These are phyloP conservation scores for Candida dubliniensis DNA, from an alignment of 1,139 yeast species.

Conservation along the genomic window DNA sequence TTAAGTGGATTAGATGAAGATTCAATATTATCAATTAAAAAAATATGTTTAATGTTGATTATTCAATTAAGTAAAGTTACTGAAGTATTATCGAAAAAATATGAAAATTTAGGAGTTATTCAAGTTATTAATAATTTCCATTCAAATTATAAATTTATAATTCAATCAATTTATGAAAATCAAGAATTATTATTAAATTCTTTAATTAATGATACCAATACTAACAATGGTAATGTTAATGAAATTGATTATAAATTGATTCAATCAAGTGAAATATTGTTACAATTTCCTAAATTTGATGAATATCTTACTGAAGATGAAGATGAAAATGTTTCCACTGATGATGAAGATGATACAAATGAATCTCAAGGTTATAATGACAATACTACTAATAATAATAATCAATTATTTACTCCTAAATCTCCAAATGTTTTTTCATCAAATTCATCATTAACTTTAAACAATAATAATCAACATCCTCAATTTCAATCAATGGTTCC, in stretches of 20 bases:
- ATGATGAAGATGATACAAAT: slow-evolving; percentile 9
- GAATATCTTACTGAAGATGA: slow-evolving; percentile 10
- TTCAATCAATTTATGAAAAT: slow-evolving; percentile 28
- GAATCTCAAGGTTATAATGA: slow-evolving; percentile 8
- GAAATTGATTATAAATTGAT: slow-evolving; percentile 20
- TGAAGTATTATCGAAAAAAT: slow-evolving; percentile 56
- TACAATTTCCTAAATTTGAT: slow-evolving; percentile 26
- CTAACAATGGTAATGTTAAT: too few species aligned
- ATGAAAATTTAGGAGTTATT: slow-evolving; percentile 44
- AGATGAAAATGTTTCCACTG: slow-evolving; percentile 9
- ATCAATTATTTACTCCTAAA: slow-evolving; percentile 27
- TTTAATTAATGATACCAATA: slow-evolving; percentile 10
- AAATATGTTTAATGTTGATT: slow-evolving; percentile 46
- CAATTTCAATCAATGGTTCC: slow-evolving; percentile 23
- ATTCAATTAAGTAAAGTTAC: slow-evolving; percentile 49
- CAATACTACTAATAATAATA: slow-evolving; percentile 27
- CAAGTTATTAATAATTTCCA: slow-evolving; percentile 40
- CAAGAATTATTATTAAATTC: slow-evolving; percentile 20
- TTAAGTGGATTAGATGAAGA: slow-evolving; percentile 49
- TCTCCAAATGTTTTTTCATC: slow-evolving; percentile 24
- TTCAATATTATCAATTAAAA: slow-evolving; percentile 44
- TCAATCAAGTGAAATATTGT: slow-evolving; percentile 26
- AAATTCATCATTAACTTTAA: slow-evolving; percentile 25
- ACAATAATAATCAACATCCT: slow-evolving; percentile 7
- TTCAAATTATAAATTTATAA: slow-evolving; percentile 23